A percentile compares a stretch with the other conserved stretches of the same genome.
These are phyloP conservation scores for Cytospora chrysosperma DNA, from an alignment of 2,329 filamentous ascomycete species.

Conservation along the genomic window DNA sequence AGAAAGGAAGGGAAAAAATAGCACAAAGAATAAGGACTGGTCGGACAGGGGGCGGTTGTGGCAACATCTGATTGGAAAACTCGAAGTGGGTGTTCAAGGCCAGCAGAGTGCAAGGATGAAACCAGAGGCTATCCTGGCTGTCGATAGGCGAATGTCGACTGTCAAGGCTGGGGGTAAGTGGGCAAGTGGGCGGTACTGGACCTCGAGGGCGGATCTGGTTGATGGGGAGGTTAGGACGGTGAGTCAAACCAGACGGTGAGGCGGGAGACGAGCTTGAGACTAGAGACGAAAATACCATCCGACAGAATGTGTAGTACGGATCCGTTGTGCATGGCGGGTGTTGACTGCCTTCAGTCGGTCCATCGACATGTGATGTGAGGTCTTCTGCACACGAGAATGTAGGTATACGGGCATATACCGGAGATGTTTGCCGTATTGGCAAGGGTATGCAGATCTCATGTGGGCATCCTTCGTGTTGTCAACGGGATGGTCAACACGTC, in stretches of 20 bases:
- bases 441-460: not conserved
- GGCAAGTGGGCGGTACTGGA: not conserved
- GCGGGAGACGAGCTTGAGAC: not conserved
- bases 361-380: not conserved
- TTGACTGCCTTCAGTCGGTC: not conserved
- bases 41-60: slow-evolving; percentile 22
- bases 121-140: slow-evolving; percentile 16
- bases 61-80: slow-evolving; percentile 29
- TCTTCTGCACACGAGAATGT: not conserved
- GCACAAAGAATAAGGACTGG: not conserved
- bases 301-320: not conserved
- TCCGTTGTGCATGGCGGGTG: not conserved
- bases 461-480: not conserved
- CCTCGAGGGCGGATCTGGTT: slow-evolving; percentile 2
- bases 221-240: not conserved
- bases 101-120: slow-evolving; percentile 15
- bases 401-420: not conserved
- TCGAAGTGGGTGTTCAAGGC: slow-evolving; percentile 18
- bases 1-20: not conserved
- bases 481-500: not conserved
- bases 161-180: slow-evolving; percentile 21
- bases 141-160: slow-evolving; percentile 24
- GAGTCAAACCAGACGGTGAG: not conserved
- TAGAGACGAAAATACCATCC: not conserved
- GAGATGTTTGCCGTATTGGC: not conserved